Evolutionary conservation across 129 eudicot species (phyloP).

Genomic region (Saussurea involucrata): DNA sequence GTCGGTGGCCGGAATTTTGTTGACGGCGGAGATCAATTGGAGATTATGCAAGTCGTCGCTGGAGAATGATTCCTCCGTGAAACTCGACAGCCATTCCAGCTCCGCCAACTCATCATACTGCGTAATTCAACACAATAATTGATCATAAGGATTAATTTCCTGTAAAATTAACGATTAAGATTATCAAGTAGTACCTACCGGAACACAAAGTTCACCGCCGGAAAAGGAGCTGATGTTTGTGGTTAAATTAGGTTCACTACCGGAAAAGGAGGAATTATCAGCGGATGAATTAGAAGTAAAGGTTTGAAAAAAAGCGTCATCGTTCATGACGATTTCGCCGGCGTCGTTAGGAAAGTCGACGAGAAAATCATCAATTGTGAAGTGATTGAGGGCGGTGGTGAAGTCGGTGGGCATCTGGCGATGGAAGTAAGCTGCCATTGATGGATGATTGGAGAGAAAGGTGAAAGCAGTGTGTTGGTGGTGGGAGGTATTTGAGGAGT

Average conservation of each 20-base stretch:
- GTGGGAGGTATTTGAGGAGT: constrained; percentile 54
- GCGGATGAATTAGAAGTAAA: constrained; percentile 40
- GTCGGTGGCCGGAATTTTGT: constrained; percentile 28
- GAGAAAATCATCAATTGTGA: constrained; percentile 67
- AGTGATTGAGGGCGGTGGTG: constrained; percentile 32
- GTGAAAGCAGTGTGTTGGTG: constrained; percentile 19
- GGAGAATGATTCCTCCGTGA: constrained; percentile 94
- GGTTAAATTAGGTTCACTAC: constrained; percentile 40
- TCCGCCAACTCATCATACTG: constrained; percentile 95
- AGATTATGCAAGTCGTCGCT: constrained; percentile 63
- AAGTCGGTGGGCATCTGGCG: constrained; percentile 18
- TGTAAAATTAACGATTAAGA: not conserved
- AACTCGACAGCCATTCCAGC: constrained; percentile 91
- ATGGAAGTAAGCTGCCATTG: constrained; percentile 20
- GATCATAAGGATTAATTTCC: not conserved
- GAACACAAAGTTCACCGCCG: constrained; percentile 70
- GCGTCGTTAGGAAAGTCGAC: constrained; percentile 67
- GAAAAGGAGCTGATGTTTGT: constrained; percentile 52
- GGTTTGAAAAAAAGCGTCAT: constrained; percentile 46
- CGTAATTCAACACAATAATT: not conserved
- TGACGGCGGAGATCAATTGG: constrained; percentile 46
- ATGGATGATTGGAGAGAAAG: constrained; percentile 13
- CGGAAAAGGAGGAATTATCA: constrained; percentile 73
- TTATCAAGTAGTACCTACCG: constrained; percentile 38
- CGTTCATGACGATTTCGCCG: constrained; percentile 49